Base-by-base conservation (phyloP, 2,329 filamentous ascomycete genomes). In the Pseudocercospora fuligena region DNA sequence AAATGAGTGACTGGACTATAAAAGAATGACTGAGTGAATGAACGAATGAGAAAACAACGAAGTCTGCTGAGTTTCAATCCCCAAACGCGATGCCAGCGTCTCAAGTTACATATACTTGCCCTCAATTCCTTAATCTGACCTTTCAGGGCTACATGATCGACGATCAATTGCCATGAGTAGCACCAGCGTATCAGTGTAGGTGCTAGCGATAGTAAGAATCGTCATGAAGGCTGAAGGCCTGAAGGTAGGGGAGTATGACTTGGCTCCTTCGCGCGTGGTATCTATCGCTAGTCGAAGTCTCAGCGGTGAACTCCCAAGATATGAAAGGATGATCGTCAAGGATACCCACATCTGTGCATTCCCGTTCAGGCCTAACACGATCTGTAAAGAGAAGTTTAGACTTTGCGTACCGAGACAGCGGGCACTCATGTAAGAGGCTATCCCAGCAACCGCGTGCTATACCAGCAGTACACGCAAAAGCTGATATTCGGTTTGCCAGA, bases 81-180 rank as follows among this genome's bases (percentile, higher is more conserved):
- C 11, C 12, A 36, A 36, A 16, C 12, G 33, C 33, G 33, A 36
- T 16, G 33, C 33, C 33, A 3, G 33, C 8, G 23, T 54, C 49
- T 25, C 25, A 25, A 25, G 16, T 4, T 54, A 25, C 49, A 54
- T 54, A 54, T 54, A 54, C 25, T 54, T 27, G 2, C 21, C 25
- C 31, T 25, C n/a, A 11, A 5, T 25, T 19, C 19, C 23, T 16
- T 27, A 25, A 14, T 14, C 19, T 21, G 19, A n/a, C 6, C 5
- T 14, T 25, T 27, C 49, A 54, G 49, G 49, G 19, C 49, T 29
- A 27, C 49, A 12, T 14, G 25, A 29, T 54, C 25, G 49, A 54
- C 49, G 49, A 54, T 54, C 49, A 54, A 25, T 29, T 54, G 49
- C 23, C 49, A 54, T 54, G 49, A 54, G 49, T 54, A 54, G 49